Conservation (phyloP, 2,329 filamentous ascomycete genomes). For the Microdochium paspali region DNA sequence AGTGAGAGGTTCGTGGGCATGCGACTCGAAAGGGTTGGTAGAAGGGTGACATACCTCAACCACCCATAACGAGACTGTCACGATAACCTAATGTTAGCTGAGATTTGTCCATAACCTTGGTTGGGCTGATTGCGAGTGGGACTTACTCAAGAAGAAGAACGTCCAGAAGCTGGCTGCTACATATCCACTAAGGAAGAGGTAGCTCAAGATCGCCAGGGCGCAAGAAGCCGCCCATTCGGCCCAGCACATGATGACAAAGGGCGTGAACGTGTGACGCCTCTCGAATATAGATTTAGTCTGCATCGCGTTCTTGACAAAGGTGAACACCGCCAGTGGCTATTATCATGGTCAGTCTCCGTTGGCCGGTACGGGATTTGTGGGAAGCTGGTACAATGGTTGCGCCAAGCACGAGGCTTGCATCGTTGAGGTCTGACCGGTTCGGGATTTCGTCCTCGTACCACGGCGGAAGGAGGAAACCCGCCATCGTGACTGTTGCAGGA, state of each 20-base stretch:
- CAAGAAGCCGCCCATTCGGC: not conserved
- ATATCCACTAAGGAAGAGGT: not conserved
- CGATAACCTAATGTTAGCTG: not conserved
- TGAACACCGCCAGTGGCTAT: not conserved
- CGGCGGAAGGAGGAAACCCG: not conserved
- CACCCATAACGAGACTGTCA: not conserved
- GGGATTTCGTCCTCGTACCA: not conserved
- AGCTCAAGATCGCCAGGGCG: not conserved
- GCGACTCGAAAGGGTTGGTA: not conserved
- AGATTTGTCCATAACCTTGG: not conserved
- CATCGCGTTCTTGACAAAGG: not conserved
- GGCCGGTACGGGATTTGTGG: too few relatives aligned
- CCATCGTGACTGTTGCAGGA: not conserved
- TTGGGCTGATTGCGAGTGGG: not conserved
- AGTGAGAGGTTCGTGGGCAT: not conserved
- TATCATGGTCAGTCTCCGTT: not conserved
- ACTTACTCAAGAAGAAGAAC: not conserved
- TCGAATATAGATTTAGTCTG: not conserved
- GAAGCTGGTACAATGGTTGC: not conserved
- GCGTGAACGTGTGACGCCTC: not conserved
- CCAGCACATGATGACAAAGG: not conserved
- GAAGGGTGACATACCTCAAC: not conserved
- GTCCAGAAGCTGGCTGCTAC: constrained; percentile 1
- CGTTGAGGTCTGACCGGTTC: not conserved
- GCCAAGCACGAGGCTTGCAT: not conserved